A percentile compares a stretch with the other conserved stretches of the same genome.
Conservation (phyloP, 106 monocot species). For the Xerophyta viscosa region DNA sequence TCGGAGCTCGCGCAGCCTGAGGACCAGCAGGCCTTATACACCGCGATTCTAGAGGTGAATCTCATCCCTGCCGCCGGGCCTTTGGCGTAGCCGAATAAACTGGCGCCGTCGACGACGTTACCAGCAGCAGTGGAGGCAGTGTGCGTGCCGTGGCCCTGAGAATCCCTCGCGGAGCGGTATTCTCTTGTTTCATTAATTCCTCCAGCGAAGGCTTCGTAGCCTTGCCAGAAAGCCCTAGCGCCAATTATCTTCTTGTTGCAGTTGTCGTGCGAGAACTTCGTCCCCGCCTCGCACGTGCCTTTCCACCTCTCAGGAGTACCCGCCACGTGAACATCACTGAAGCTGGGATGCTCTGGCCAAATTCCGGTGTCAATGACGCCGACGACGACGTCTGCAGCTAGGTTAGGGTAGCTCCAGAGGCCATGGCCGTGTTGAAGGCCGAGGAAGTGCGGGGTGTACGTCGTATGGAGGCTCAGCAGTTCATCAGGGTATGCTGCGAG, state of each 20-base stretch:
- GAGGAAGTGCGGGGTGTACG: conserved; percentile 18
- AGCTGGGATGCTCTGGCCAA: conserved; percentile 17
- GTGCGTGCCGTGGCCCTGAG: conserved; percentile 41
- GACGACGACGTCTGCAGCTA: conserved; percentile 7
- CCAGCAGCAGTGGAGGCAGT: conserved; percentile 41
- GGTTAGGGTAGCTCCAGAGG: conserved; percentile 1
- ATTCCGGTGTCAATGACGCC: conserved; percentile 25
- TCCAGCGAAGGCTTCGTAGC: conserved; percentile 14
- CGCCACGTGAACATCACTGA: conserved; percentile 1
- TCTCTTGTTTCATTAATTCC: conserved; percentile 19
- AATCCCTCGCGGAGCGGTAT: conserved; percentile 27
- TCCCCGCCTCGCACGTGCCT: conserved; percentile 11
- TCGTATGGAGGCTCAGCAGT: conserved; percentile 14
- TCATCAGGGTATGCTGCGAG: conserved; percentile 6
- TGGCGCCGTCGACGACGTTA: conserved; percentile 8
- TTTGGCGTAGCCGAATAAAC: conserved; percentile 18
- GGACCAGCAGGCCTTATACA: conserved; percentile 35
- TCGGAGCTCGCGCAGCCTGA: conserved; percentile 22
- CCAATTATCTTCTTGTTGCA: conserved; percentile 27
- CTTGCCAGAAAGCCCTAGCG: conserved; percentile 21
- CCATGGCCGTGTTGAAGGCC: conserved; percentile 12
- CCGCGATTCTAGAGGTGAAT: conserved; percentile 8
- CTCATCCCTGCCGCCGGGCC: conserved; percentile 16
- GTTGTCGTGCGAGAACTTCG: conserved; percentile 5
- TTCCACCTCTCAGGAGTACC: conserved; percentile 1